Conservation (phyloP, 441 rosid genomes). For the Raphanus hybrid region DNA sequence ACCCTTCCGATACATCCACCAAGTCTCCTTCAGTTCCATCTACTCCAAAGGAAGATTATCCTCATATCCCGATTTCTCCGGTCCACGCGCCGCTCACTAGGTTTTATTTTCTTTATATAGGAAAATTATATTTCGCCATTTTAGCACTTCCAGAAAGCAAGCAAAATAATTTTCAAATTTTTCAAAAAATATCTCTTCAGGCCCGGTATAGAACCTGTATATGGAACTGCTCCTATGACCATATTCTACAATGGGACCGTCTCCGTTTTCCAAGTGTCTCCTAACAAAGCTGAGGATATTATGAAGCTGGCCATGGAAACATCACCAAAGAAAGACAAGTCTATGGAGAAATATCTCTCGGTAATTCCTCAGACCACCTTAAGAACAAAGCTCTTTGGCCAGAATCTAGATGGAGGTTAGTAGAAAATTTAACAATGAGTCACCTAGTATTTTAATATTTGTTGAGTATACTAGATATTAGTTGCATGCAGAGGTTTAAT, state of each 20-base stretch:
- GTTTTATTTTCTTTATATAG: conserved; percentile 23
- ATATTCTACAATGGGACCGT: conserved; percentile 88
- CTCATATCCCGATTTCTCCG: conserved; percentile 45
- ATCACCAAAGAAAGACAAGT: conserved; percentile 30
- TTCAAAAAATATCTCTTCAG: conserved; percentile 14
- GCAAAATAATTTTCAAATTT: background rate
- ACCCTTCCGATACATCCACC: background rate
- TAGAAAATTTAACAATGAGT: background rate
- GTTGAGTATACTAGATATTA: background rate
- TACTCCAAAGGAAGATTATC: conserved; percentile 52
- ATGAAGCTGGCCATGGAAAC: conserved; percentile 68
- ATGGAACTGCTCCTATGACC: conserved; percentile 68
- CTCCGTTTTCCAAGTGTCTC: conserved; percentile 64
- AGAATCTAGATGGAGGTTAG: conserved; percentile 65
- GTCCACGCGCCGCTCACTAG: conserved; percentile 46
- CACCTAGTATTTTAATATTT: background rate
- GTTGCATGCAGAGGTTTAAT: conserved; percentile 4
- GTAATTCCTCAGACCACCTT: conserved; percentile 35
- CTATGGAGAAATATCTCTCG: conserved; percentile 31
- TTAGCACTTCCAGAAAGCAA: background rate
- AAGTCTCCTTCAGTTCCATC: conserved; percentile 47
- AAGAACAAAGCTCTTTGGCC: conserved; percentile 53
- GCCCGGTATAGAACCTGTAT: conserved; percentile 31
- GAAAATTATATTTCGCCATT: background rate
- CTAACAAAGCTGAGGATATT: conserved; percentile 66